phyloP scores from a whole-genome alignment of 2,329 filamentous ascomycete genomes.

The Hypoxylon sp. region DNA sequence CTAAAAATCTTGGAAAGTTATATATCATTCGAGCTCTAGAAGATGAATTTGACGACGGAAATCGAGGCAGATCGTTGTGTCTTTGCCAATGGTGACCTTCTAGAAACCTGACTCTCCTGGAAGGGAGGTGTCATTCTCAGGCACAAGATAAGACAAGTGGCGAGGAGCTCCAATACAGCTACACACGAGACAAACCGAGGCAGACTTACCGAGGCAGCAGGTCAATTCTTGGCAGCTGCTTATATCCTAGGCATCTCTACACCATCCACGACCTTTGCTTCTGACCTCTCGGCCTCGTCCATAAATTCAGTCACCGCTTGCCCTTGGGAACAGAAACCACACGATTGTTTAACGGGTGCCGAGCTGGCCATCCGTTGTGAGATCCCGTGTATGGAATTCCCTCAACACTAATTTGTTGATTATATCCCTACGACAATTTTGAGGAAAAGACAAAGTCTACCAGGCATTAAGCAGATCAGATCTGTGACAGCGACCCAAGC shows the following conservation, averaged over 20 bases:
- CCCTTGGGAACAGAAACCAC: no score
- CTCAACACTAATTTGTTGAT: no score
- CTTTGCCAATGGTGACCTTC: not conserved
- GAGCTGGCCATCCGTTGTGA: no score
- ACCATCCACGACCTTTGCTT: no score
- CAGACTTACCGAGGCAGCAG: slow-evolving; percentile 17
- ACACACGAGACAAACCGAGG: slow-evolving; percentile 9
- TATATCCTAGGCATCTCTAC: not conserved
- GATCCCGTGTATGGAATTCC: no score
- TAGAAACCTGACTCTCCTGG: not conserved
- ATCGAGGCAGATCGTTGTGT: slow-evolving; percentile 2
- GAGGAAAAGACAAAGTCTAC: no score
- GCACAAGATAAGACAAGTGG: not conserved
- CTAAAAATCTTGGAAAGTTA: not conserved
- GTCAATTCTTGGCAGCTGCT: not conserved
- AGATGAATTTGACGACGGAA: slow-evolving; percentile 1
- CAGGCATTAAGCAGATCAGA: no score
- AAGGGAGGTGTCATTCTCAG: not conserved
- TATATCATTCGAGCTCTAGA: not conserved
- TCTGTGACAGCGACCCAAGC: no score
- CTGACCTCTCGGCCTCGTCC: no score
- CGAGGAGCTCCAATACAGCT: not conserved
- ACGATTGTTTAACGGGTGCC: no score
- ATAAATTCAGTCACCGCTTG: no score
- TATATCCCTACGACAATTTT: no score